Conservation (phyloP, 2,329 filamentous ascomycete genomes). For the Cryphonectria nitschkei region DNA sequence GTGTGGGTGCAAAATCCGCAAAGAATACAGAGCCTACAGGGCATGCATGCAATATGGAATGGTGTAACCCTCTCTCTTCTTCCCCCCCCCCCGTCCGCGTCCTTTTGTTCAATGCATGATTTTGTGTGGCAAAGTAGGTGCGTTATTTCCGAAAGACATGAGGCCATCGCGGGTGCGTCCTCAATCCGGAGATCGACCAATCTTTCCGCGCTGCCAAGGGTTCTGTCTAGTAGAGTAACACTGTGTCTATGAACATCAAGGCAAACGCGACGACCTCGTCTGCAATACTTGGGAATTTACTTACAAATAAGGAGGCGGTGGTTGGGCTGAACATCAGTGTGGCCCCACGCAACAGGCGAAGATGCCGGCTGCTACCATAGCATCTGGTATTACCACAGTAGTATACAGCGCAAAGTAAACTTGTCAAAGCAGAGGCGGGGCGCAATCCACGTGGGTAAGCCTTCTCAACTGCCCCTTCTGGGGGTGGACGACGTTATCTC, state of each 20-base stretch:
- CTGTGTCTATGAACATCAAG: too few relatives aligned
- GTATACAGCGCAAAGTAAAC: neutral
- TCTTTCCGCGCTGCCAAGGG: neutral
- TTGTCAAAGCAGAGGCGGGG: neutral
- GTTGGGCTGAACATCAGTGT: neutral
- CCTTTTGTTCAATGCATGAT: neutral
- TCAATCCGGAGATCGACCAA: neutral
- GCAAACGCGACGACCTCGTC: too few relatives aligned
- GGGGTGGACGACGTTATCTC: neutral
- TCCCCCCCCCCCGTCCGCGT: too few relatives aligned
- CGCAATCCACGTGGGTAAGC: neutral
- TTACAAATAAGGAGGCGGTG: neutral
- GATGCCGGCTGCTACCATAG: neutral
- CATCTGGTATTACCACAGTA: neutral
- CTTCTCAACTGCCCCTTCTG: neutral
- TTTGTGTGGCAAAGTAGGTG: neutral
- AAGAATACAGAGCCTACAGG: too few relatives aligned
- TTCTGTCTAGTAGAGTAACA: neutral
- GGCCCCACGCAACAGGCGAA: neutral
- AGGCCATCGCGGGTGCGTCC: conserved; percentile 1
- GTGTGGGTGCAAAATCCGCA: too few relatives aligned
- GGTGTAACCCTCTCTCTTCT: too few relatives aligned
- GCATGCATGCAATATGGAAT: too few relatives aligned
- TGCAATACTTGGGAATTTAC: neutral
- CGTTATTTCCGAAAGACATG: neutral